Percentiles rank a stretch among this genome's conserved stretches.
Evolutionary conservation across 1,284 basidiomycete species (phyloP).

Genomic region (Moniliella sp.): DNA sequence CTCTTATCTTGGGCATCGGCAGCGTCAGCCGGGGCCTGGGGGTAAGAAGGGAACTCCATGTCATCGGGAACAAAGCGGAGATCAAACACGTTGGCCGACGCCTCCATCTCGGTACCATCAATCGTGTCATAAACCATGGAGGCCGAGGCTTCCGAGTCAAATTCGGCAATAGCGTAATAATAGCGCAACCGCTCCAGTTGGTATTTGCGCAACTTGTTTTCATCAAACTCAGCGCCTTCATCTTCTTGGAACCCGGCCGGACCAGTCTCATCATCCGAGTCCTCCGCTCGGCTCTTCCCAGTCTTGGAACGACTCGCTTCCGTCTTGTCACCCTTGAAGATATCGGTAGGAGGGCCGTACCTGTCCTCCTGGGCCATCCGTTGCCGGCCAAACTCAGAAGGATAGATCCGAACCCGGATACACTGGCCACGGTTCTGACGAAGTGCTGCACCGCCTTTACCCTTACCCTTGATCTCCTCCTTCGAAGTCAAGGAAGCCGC

Average conservation of each 20-base stretch:
- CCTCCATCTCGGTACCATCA: conserved; percentile 83
- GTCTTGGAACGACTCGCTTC: conserved; percentile 5
- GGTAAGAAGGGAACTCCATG: conserved; percentile 48
- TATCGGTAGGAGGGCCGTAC: conserved; percentile 67
- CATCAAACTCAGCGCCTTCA: conserved; percentile 41
- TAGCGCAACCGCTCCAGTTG: conserved; percentile 83
- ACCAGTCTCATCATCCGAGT: conserved; percentile 40
- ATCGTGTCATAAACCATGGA: conserved; percentile 63
- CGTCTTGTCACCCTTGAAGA: conserved; percentile 41
- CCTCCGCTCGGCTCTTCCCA: conserved; percentile 39
- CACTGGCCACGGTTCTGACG: conserved; percentile 11
- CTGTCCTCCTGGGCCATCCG: conserved; percentile 65
- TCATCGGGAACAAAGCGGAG: conserved; percentile 47
- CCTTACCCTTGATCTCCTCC: conserved; percentile 5
- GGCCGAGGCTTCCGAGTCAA: conserved; percentile 57
- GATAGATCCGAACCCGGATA: conserved; percentile 48
- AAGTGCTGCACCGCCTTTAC: conserved; percentile 9
- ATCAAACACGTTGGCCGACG: conserved; percentile 87
- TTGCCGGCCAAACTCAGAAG: conserved; percentile 76
- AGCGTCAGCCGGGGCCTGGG: conserved; percentile 3
- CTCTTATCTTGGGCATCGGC: conserved; percentile 53
- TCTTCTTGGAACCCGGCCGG: conserved; percentile 18
- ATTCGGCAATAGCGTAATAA: conserved; percentile 85
- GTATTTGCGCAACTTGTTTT: conserved; percentile 69
- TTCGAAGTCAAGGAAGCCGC: conserved; percentile 2